These are phyloP conservation scores for Meyerozyma guilliermondii DNA, from an alignment of 1,139 yeast genomes.

Conservation along the genomic window DNA sequence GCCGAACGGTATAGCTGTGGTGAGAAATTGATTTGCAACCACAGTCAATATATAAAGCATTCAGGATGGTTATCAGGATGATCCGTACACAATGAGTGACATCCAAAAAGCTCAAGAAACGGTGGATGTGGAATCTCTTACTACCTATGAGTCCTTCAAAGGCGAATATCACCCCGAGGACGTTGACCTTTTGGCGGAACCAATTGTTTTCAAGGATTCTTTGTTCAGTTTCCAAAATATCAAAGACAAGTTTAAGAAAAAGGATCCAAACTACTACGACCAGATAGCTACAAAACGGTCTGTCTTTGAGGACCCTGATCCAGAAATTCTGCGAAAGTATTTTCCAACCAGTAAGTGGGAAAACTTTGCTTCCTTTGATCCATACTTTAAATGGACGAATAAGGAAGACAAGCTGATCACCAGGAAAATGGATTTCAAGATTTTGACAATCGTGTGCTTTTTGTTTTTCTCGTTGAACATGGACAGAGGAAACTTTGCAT, in stretches of 20 bases:
- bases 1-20: no score
- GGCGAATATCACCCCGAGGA: neutral
- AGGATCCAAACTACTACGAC: neutral
- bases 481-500: constrained; percentile 46
- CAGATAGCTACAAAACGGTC: neutral
- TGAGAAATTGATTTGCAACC: no score
- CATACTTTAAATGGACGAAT: constrained; percentile 38
- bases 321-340: neutral
- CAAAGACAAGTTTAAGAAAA: neutral
- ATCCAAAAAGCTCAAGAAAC: no score
- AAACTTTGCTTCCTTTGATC: constrained; percentile 28
- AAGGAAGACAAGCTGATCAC: constrained; percentile 37
- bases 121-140: neutral
- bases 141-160: neutral
- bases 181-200: neutral
- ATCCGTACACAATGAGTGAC: no score
- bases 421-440: constrained; percentile 40
- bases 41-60: no score
- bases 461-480: constrained; percentile 49
- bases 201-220: neutral
- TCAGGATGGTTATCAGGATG: no score
- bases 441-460: constrained; percentile 42
- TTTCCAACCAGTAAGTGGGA: constrained; percentile 1
- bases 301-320: constrained; percentile 1
- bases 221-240: neutral